phyloP scores from a whole-genome alignment of 495 filamentous ascomycete species.

The Aspergillus bertholletiae region DNA sequence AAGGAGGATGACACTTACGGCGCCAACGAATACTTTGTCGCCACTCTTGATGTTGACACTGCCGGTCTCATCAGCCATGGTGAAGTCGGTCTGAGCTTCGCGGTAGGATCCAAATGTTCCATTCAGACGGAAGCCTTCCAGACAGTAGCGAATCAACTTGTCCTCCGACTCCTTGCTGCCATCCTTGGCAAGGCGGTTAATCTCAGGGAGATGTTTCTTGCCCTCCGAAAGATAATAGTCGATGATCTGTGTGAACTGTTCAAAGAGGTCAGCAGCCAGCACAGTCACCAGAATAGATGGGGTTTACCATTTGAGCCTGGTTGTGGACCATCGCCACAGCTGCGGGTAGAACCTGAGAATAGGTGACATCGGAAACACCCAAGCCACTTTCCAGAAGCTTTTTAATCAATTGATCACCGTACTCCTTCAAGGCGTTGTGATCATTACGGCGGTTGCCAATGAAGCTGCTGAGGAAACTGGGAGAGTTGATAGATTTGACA shows the following conservation, averaged over 20 bases:
- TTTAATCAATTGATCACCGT: constrained; percentile 69
- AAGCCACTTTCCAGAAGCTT: constrained; percentile 62
- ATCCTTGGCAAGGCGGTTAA: constrained; percentile 52
- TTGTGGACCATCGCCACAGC: constrained; percentile 62
- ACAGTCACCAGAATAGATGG: background rate
- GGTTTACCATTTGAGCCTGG: constrained; percentile 58
- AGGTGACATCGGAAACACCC: constrained; percentile 65
- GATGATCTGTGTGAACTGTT: constrained; percentile 67
- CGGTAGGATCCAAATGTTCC: constrained; percentile 58
- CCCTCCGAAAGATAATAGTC: constrained; percentile 72
- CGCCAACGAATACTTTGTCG: constrained; percentile 51
- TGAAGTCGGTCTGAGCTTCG: constrained; percentile 37
- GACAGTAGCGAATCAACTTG: constrained; percentile 45
- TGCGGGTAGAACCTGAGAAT: constrained; percentile 64
- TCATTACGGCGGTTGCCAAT: constrained; percentile 54
- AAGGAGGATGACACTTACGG: constrained; percentile 26
- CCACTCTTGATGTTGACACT: constrained; percentile 48
- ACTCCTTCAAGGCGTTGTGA: constrained; percentile 54
- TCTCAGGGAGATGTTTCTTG: constrained; percentile 51
- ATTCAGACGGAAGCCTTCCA: constrained; percentile 58
- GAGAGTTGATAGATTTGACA: constrained; percentile 61
- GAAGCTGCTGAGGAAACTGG: constrained; percentile 51
- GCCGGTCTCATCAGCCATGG: constrained; percentile 49
- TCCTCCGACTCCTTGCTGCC: constrained; percentile 47
- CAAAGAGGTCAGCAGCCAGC: background rate